Evolutionary conservation across 148 eudicot species (phyloP).

Genomic region (Selenicereus undatus): DNA sequence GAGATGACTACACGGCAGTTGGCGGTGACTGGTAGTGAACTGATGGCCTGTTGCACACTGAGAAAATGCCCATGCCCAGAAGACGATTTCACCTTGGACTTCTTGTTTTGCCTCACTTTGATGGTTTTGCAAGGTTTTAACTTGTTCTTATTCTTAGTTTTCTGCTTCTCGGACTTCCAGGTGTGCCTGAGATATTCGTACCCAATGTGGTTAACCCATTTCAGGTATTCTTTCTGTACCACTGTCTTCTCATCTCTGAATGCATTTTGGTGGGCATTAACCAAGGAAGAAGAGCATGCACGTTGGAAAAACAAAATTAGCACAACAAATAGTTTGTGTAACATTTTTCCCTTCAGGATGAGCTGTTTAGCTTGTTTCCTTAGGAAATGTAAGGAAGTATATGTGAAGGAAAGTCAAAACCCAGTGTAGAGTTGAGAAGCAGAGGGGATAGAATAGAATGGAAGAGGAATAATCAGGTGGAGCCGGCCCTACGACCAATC

Average conservation of each 20-base stretch:
- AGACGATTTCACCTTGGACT: conserved; percentile 20
- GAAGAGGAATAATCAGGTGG: conserved; percentile 13
- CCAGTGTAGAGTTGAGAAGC: conserved; percentile 14
- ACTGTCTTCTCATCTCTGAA: conserved; percentile 18
- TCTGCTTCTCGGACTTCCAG: conserved; percentile 23
- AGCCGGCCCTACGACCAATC: neutral
- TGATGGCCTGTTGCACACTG: conserved; percentile 56
- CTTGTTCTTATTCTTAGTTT: conserved; percentile 38
- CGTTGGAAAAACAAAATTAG: conserved; percentile 28
- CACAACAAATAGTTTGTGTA: conserved; percentile 14
- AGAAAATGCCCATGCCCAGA: conserved; percentile 53
- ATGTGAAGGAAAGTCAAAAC: neutral
- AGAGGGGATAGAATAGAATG: conserved; percentile 9
- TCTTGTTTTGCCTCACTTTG: conserved; percentile 41
- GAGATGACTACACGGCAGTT: conserved; percentile 61
- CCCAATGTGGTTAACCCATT: conserved; percentile 54
- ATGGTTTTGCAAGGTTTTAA: conserved; percentile 54
- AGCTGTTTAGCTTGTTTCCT: neutral
- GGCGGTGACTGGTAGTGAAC: conserved; percentile 48
- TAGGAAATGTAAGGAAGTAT: neutral
- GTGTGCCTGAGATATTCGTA: conserved; percentile 38
- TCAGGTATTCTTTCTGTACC: conserved; percentile 29
- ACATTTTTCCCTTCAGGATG: neutral
- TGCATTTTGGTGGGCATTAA: conserved; percentile 7
- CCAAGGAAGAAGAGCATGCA: conserved; percentile 13